Percentiles rank a stretch among this genome's conserved stretches.
Conservation (phyloP, 306 rosid species). For the Ziziphus jujuba region DNA sequence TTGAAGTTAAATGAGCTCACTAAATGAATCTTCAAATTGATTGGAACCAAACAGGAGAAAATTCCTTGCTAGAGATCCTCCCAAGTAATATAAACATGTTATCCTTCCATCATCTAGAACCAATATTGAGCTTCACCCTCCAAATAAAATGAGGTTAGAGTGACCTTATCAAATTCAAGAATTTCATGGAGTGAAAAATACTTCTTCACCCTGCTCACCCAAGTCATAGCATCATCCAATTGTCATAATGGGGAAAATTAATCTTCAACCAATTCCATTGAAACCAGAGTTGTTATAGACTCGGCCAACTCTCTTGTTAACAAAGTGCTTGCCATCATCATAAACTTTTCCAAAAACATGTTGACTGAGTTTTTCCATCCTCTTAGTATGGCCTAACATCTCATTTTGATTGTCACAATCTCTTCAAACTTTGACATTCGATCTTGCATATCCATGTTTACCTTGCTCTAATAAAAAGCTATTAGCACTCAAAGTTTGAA, state of each 20-base stretch:
- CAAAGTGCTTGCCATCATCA: neutral
- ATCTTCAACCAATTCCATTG: neutral
- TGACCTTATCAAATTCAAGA: neutral
- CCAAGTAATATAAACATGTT: constrained; percentile 5
- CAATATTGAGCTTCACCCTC: constrained; percentile 2
- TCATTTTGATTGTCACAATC: neutral
- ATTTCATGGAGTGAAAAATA: constrained; percentile 8
- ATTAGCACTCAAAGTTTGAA: no score
- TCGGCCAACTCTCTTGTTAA: neutral
- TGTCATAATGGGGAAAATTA: neutral
- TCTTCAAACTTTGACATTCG: neutral
- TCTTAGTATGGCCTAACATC: no score
- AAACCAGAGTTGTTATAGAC: neutral
- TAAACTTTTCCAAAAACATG: neutral
- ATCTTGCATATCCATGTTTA: neutral
- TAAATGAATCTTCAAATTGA: constrained; percentile 2
- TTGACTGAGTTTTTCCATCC: no score
- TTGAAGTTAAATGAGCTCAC: neutral
- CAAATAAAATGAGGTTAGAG: neutral
- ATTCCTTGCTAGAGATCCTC: neutral
- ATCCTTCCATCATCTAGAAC: neutral
- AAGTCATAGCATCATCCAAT: neutral
- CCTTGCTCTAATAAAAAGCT: no score
- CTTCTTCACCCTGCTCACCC: neutral
- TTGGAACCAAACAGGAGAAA: neutral